A percentile compares a stretch with the other conserved stretches of the same genome.
These are phyloP conservation scores for Diatrype stigma DNA, from an alignment of 2,329 filamentous ascomycete genomes.

Conservation along the genomic window DNA sequence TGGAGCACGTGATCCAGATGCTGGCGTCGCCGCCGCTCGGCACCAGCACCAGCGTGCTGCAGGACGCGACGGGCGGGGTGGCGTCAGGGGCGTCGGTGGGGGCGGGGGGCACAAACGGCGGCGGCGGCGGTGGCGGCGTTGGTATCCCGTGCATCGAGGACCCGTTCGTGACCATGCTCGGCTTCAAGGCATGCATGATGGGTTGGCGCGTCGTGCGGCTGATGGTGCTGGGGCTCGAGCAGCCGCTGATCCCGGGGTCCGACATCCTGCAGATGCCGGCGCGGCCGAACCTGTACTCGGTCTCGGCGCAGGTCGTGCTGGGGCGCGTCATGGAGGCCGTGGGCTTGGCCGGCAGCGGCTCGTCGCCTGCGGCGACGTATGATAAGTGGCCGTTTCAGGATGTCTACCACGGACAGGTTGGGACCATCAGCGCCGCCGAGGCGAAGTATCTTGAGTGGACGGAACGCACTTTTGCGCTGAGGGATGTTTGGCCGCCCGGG, in stretches of 20 bases:
- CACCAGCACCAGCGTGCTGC: neutral
- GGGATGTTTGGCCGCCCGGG: conserved; percentile 5
- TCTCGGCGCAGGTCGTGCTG: conserved; percentile 4
- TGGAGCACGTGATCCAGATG: conserved; percentile 8
- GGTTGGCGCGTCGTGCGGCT: conserved; percentile 10
- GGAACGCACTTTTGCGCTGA: conserved; percentile 5
- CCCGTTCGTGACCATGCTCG: conserved; percentile 8
- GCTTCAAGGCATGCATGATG: conserved; percentile 11
- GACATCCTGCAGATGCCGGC: conserved; percentile 1
- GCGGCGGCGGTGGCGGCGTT: no score
- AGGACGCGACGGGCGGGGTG: conserved; percentile 1
- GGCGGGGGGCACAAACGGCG: no score
- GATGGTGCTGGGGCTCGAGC: conserved; percentile 5
- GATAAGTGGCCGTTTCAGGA: neutral
- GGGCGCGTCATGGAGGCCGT: conserved; percentile 3
- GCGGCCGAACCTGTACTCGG: neutral
- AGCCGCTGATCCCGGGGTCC: conserved; percentile 1
- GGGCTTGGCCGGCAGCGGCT: neutral
- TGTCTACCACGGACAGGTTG: neutral
- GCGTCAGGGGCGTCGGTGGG: no score
- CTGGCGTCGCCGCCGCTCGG: conserved; percentile 3
- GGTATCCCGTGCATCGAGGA: conserved; percentile 7
- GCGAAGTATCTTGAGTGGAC: conserved; percentile 6
- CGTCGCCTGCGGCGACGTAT: neutral
- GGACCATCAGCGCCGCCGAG: conserved; percentile 3